phyloP scores from a whole-genome alignment of 805 yeast species.

The Schizosaccharomyces cryophilus region DNA sequence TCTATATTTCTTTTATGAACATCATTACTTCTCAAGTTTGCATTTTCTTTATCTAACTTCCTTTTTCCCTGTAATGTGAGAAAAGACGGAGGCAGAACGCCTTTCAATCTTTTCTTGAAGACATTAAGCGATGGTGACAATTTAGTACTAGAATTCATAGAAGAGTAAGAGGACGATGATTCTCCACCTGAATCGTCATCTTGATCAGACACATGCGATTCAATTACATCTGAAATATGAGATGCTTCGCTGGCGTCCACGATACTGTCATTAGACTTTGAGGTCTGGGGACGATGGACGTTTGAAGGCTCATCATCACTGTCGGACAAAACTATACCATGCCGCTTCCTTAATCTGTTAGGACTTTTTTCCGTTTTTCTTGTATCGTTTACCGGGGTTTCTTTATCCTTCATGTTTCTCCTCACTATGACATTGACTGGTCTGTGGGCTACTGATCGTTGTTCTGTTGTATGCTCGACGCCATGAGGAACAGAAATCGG shows the following conservation, averaged over 20 bases:
- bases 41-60: not conserved
- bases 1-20: no score
- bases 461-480: no score
- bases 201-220: not conserved
- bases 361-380: no score
- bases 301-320: not conserved
- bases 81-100: constrained; percentile 12
- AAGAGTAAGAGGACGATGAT: not conserved
- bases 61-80: constrained; percentile 7
- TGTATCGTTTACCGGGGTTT: no score
- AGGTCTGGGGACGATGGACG: not conserved
- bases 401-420: no score
- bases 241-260: not conserved
- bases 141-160: no score
- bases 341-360: no score
- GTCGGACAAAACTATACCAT: no score
- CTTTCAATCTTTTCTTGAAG: constrained; percentile 9
- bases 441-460: not conserved
- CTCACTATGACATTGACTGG: not conserved
- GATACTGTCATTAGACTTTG: not conserved
- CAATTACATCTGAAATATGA: not conserved
- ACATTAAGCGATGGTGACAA: constrained; percentile 5
- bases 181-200: not conserved
- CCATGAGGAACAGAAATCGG: not conserved
- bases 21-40: not conserved